Evolutionary conservation across 495 filamentous ascomycete genomes (phyloP).

Genomic region (Trichoderma virens): DNA sequence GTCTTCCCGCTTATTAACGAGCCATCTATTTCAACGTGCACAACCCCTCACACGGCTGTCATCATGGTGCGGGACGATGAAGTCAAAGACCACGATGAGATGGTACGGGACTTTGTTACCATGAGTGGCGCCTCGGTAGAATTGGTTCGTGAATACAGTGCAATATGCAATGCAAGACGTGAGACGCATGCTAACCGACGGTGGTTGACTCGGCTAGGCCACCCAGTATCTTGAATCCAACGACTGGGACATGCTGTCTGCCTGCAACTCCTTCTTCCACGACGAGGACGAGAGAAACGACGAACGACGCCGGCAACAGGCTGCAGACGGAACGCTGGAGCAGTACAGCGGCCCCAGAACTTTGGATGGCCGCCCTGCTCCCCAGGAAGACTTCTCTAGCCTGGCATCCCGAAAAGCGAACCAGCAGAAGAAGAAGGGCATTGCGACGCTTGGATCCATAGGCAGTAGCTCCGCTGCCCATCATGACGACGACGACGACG

Average conservation of each 20-base stretch:
- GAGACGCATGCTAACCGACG: not conserved
- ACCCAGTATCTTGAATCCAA: conserved; percentile 58
- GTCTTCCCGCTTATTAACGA: no score
- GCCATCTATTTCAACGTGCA: no score
- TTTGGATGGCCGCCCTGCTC: conserved; percentile 47
- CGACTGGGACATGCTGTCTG: conserved; percentile 62
- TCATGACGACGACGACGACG: conserved; percentile 48
- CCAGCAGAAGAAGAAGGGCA: conserved; percentile 37
- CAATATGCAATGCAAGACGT: no score
- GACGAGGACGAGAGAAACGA: conserved; percentile 50
- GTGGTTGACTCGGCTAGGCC: conserved; percentile 44
- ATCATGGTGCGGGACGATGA: conserved; percentile 33
- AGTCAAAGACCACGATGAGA: conserved; percentile 50
- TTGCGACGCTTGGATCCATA: conserved; percentile 52
- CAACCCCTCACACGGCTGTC: conserved; percentile 8
- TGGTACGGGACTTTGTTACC: conserved; percentile 64
- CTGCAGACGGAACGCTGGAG: conserved; percentile 18
- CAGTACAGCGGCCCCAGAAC: conserved; percentile 49
- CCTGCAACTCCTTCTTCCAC: conserved; percentile 61
- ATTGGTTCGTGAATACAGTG: conserved; percentile 58
- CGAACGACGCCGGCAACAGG: conserved; percentile 16
- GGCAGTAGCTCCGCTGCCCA: conserved; percentile 32
- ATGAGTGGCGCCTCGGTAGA: conserved; percentile 59
- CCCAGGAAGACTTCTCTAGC: conserved; percentile 30
- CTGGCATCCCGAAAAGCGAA: conserved; percentile 19